phyloP scores from a whole-genome alignment of 352 stramenopile genomes.

The Thraustochytrium striatum region DNA sequence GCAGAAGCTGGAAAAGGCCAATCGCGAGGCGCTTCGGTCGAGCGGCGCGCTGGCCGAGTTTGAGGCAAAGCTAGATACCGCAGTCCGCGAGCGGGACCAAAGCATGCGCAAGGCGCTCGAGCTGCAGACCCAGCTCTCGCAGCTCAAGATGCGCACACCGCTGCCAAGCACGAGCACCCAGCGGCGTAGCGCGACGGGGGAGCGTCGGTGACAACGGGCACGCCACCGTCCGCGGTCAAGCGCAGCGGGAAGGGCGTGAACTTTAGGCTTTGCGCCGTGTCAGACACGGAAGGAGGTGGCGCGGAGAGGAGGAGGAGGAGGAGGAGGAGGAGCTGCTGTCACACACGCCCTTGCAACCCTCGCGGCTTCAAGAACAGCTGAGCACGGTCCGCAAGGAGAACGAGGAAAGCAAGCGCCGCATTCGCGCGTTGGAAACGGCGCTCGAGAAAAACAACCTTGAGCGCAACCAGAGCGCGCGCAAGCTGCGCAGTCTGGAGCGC shows the following conservation, averaged over 20 bases:
- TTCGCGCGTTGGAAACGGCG: constrained; percentile 2
- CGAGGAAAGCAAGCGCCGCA: constrained; percentile 16
- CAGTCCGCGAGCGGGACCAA: neutral
- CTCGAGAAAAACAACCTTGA: constrained; percentile 14
- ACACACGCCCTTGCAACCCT: no score
- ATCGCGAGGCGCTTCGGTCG: constrained; percentile 20
- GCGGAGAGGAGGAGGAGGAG: neutral
- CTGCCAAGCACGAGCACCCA: neutral
- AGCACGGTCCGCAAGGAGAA: constrained; percentile 23
- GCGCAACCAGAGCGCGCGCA: constrained; percentile 1
- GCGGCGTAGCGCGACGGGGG: no score
- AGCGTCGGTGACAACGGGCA: no score
- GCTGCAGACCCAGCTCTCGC: neutral
- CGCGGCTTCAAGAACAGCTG: neutral
- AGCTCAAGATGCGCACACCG: neutral
- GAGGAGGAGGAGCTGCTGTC: no score
- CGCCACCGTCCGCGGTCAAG: no score
- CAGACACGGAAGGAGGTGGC: no score
- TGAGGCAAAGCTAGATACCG: neutral
- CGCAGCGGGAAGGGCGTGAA: no score
- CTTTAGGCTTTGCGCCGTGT: no score
- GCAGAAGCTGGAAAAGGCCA: constrained; percentile 19
- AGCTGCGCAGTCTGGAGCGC: constrained; percentile 15
- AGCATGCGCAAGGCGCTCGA: neutral
- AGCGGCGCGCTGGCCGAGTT: neutral